These are phyloP conservation scores for Candida dajiaensis DNA, from an alignment of 805 yeast genomes.

Conservation along the genomic window DNA sequence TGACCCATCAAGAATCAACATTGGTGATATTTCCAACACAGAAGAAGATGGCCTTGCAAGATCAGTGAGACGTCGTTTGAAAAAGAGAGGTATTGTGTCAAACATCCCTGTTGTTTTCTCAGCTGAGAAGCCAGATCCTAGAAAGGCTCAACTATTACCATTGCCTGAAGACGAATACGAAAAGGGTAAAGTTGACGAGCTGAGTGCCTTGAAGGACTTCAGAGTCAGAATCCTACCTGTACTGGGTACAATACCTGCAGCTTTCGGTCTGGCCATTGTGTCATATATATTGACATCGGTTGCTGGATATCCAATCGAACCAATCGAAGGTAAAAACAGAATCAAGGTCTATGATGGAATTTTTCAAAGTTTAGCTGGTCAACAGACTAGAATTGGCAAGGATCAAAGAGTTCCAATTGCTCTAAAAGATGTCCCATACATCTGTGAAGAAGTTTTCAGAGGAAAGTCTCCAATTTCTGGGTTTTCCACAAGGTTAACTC, in stretches of 20 bases:
- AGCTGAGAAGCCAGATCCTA: slow-evolving; percentile 94
- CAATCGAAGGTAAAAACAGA: slow-evolving; percentile 85
- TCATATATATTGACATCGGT: slow-evolving; percentile 73
- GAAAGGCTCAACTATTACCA: slow-evolving; percentile 84
- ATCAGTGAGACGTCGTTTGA: slow-evolving; percentile 77
- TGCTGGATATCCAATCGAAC: slow-evolving; percentile 87
- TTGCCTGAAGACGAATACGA: slow-evolving; percentile 75
- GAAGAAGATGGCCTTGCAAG: slow-evolving; percentile 93
- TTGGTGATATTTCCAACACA: slow-evolving; percentile 83
- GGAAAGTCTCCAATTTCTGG: slow-evolving; percentile 89
- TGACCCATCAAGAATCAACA: slow-evolving; percentile 86
- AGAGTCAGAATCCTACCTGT: slow-evolving; percentile 95
- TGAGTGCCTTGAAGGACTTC: slow-evolving; percentile 82
- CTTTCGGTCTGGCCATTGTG: slow-evolving; percentile 88
- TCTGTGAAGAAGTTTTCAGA: slow-evolving; percentile 86
- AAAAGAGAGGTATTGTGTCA: slow-evolving; percentile 65
- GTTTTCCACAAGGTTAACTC: slow-evolving; percentile 69
- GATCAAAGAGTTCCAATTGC: slow-evolving; percentile 77
- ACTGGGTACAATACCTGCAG: slow-evolving; percentile 93
- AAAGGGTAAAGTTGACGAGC: slow-evolving; percentile 79
- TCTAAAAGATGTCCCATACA: slow-evolving; percentile 67
- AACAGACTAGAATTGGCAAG: slow-evolving; percentile 69
- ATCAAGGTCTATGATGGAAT: slow-evolving; percentile 80
- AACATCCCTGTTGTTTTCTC: slow-evolving; percentile 88
- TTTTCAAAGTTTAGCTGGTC: slow-evolving; percentile 79